Evolutionary conservation across 163 green algal species (phyloP).

Genomic region (Volvox carteri): DNA sequence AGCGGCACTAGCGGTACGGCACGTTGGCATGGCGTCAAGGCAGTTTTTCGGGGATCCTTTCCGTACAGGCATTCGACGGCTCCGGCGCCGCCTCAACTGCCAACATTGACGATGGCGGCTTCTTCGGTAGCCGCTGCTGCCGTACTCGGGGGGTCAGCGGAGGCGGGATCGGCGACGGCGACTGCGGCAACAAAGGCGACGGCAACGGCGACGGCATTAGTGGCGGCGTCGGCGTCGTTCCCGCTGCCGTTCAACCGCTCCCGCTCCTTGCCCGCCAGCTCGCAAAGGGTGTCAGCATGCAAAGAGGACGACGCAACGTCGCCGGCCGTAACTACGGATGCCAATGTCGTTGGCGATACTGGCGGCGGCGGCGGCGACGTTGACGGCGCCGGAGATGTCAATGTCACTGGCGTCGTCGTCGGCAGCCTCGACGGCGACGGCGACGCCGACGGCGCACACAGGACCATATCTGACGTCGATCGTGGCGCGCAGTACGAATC

Average conservation of each 20-base stretch:
- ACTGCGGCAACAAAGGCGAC: not conserved
- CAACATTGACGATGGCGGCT: not conserved
- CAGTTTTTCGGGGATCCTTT: not conserved
- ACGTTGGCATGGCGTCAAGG: conserved; percentile 30
- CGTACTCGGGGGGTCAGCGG: too few species aligned
- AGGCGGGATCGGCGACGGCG: not conserved
- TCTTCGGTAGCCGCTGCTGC: not conserved
- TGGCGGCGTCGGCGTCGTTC: not conserved
- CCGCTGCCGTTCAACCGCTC: conserved; percentile 13
- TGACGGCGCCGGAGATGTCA: not conserved
- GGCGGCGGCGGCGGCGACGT: not conserved
- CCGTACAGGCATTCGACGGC: not conserved
- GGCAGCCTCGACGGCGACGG: not conserved
- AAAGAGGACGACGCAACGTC: not conserved
- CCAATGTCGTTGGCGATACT: not conserved
- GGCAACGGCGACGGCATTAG: not conserved
- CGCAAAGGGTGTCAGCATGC: not conserved
- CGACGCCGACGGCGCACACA: not conserved
- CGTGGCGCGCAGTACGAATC: not conserved
- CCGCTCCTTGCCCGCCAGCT: conserved; percentile 14
- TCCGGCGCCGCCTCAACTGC: not conserved
- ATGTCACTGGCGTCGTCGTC: not conserved
- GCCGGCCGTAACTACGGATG: not conserved
- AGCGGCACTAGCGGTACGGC: not conserved
- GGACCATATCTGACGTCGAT: not conserved